phyloP scores from a whole-genome alignment of 1,284 basidiomycete genomes.

The Irpex rosettiformis region DNA sequence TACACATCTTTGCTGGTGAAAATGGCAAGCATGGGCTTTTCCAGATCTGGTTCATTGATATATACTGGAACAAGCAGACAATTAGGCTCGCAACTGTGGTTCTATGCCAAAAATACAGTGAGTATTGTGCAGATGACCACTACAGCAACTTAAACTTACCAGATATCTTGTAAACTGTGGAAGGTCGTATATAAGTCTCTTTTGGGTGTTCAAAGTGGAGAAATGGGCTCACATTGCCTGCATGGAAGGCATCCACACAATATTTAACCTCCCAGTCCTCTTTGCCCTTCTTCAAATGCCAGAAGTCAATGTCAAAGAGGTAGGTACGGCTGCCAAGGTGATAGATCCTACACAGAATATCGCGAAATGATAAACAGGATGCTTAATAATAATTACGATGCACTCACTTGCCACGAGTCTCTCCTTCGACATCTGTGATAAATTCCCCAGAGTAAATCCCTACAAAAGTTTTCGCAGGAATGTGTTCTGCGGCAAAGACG shows the following conservation, averaged over 20 bases:
- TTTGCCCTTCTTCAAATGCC: constrained; percentile 47
- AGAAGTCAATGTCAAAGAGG: constrained; percentile 80
- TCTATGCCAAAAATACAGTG: constrained; percentile 42
- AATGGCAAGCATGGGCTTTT: constrained; percentile 52
- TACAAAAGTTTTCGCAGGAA: constrained; percentile 69
- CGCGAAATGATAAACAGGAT: background rate
- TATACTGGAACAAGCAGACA: constrained; percentile 66
- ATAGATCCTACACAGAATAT: constrained; percentile 61
- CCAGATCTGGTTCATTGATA: constrained; percentile 44
- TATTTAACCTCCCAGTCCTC: constrained; percentile 39
- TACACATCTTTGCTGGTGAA: constrained; percentile 68
- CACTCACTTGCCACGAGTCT: constrained; percentile 64
- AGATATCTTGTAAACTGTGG: constrained; percentile 66
- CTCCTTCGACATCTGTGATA: constrained; percentile 62
- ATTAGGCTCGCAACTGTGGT: constrained; percentile 90
- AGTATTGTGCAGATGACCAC: constrained; percentile 22
- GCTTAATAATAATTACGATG: background rate
- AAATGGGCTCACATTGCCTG: constrained; percentile 69
- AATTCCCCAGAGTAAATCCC: constrained; percentile 87
- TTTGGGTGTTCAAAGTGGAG: constrained; percentile 4
- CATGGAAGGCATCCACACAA: constrained; percentile 82
- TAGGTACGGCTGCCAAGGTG: constrained; percentile 80
- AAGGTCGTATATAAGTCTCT: constrained; percentile 15
- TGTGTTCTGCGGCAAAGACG: constrained; percentile 64
- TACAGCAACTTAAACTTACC: constrained; percentile 34